Evolutionary conservation across 108 stramenopile species (phyloP).

Genomic region (Seminavis robusta): DNA sequence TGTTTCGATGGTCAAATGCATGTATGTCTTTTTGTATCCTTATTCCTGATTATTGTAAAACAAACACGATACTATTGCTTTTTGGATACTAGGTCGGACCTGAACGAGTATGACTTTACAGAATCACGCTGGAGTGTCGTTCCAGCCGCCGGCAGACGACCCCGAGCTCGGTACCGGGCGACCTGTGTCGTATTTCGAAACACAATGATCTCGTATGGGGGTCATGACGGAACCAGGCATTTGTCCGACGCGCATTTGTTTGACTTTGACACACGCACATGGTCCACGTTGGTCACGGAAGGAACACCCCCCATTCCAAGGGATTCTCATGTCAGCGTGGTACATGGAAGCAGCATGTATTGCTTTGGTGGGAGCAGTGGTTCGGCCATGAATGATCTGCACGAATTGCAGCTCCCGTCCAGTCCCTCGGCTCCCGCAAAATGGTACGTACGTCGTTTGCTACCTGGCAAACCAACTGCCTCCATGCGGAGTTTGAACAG

Average conservation of each 20-base stretch:
- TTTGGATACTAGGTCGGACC: conserved; percentile 62
- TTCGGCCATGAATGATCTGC: conserved; percentile 93
- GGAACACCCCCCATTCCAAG: conserved; percentile 83
- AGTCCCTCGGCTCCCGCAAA: conserved; percentile 28
- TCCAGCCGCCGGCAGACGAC: conserved; percentile 74
- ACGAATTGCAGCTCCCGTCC: conserved; percentile 74
- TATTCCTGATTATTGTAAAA: neutral
- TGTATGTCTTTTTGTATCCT: neutral
- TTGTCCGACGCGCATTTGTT: conserved; percentile 92
- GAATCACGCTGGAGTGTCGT: conserved; percentile 72
- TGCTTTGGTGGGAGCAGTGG: conserved; percentile 93
- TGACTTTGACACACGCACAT: conserved; percentile 76
- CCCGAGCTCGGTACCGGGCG: conserved; percentile 93
- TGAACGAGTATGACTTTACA: conserved; percentile 86
- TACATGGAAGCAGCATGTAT: conserved; percentile 81
- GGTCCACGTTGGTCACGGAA: conserved; percentile 70
- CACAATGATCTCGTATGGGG: conserved; percentile 84
- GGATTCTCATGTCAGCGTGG: conserved; percentile 89
- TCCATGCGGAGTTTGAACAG: too few relatives aligned
- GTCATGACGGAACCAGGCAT: conserved; percentile 97
- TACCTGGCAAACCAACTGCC: too few relatives aligned
- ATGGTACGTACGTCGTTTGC: too few relatives aligned
- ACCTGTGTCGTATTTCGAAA: conserved; percentile 74
- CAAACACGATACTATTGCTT: neutral
- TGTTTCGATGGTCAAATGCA: neutral